phyloP scores from a whole-genome alignment of 2,329 filamentous ascomycete genomes.

The Sarocladiaceae sp. region DNA sequence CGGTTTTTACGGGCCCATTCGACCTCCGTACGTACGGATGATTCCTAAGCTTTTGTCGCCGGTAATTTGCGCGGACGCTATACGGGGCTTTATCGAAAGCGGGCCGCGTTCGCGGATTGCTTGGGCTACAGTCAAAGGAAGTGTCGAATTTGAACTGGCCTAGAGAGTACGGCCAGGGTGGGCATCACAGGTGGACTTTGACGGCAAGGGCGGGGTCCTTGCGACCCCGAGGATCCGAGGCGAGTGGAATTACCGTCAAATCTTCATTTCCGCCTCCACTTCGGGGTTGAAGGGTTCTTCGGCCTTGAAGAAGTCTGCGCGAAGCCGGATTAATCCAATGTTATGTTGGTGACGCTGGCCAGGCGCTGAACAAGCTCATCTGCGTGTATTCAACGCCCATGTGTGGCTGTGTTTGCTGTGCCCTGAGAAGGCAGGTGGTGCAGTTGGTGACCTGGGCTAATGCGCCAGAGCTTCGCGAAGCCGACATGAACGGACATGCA shows the following conservation, averaged over 20 bases:
- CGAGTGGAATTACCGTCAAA: slow-evolving; percentile 3
- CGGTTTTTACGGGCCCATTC: neutral
- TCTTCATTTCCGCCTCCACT: slow-evolving; percentile 7
- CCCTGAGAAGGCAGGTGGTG: too few relatives aligned
- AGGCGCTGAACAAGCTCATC: too few relatives aligned
- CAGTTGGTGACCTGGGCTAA: too few relatives aligned
- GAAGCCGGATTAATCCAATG: too few relatives aligned
- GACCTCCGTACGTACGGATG: neutral
- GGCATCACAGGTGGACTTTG: neutral
- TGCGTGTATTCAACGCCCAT: too few relatives aligned
- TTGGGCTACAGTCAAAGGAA: neutral
- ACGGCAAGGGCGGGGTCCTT: neutral
- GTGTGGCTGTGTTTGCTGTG: too few relatives aligned
- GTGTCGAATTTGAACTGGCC: neutral
- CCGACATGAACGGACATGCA: too few relatives aligned
- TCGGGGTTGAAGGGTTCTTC: neutral
- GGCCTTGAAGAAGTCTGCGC: too few relatives aligned
- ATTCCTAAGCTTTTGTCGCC: neutral
- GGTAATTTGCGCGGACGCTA: slow-evolving; percentile 7
- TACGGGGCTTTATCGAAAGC: neutral
- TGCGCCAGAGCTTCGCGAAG: too few relatives aligned
- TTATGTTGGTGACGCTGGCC: too few relatives aligned
- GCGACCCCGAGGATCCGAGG: neutral
- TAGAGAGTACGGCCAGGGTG: neutral
- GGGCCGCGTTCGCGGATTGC: neutral